Conservation (phyloP, 305 asterid genomes). For the Fraxinus sp. region DNA sequence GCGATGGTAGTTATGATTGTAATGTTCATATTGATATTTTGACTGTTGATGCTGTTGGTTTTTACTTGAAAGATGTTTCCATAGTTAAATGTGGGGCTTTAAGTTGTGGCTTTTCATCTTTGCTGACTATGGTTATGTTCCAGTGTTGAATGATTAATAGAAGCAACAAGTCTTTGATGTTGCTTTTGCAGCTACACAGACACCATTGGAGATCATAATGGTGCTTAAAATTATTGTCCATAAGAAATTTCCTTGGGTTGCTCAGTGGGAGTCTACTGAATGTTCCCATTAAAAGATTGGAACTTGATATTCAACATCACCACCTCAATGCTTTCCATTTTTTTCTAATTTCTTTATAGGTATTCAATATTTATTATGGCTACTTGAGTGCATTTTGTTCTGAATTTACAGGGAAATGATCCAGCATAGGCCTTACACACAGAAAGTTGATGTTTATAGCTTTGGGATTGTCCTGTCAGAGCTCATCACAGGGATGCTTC, state of each 20-base stretch:
- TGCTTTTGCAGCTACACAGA: neutral
- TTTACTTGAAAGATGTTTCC: neutral
- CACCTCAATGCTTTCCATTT: neutral
- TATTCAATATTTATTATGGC: neutral
- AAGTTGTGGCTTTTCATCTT: neutral
- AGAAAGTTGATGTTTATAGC: slow-evolving; percentile 66
- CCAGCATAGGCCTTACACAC: slow-evolving; percentile 66
- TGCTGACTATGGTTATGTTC: neutral
- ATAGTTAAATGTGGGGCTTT: neutral
- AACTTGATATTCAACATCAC: neutral
- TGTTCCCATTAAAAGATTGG: neutral
- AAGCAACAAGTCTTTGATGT: neutral
- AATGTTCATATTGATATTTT: neutral
- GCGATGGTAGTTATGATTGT: neutral
- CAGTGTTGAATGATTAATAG: neutral
- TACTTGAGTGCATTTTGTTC: slow-evolving; percentile 5
- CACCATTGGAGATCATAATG: neutral
- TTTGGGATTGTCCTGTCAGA: slow-evolving; percentile 74
- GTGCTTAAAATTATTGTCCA: neutral
- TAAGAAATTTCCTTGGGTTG: neutral
- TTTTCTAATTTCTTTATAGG: neutral
- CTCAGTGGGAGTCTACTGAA: neutral
- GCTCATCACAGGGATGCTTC: slow-evolving; percentile 66
- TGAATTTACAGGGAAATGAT: slow-evolving; percentile 61
- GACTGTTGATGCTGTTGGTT: neutral